Evolutionary conservation across 768 basidiomycete species (phyloP).

Genomic region (Rhizopogon sp.): DNA sequence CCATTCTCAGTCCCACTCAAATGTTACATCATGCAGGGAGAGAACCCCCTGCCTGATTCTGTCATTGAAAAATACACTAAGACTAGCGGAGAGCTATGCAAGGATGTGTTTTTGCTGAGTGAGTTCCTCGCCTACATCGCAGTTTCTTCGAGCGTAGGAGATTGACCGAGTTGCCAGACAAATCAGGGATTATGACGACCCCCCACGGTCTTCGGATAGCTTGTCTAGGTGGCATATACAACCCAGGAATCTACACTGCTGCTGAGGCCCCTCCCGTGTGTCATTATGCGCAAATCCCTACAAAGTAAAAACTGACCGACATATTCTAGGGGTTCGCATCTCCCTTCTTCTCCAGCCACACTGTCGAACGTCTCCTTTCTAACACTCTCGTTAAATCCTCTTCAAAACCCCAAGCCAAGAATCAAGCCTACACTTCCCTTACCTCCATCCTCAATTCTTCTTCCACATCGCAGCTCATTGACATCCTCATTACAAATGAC

Average conservation of each 20-base stretch:
- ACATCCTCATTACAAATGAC: slow-evolving; percentile 77
- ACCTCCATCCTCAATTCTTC: slow-evolving; percentile 62
- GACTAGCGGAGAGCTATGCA: slow-evolving; percentile 74
- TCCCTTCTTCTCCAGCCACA: slow-evolving; percentile 67
- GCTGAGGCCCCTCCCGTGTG: slow-evolving; percentile 61
- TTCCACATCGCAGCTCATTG: slow-evolving; percentile 59
- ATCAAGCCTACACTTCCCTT: slow-evolving; percentile 56
- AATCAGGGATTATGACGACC: slow-evolving; percentile 77
- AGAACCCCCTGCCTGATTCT: slow-evolving; percentile 61
- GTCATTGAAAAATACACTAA: slow-evolving; percentile 74
- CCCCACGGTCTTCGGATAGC: slow-evolving; percentile 79
- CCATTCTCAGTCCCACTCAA: slow-evolving; percentile 68
- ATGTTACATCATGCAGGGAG: slow-evolving; percentile 92
- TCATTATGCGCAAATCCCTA: background rate
- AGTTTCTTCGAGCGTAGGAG: background rate
- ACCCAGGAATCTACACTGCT: slow-evolving; percentile 51
- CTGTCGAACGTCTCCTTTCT: slow-evolving; percentile 65
- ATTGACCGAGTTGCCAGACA: slow-evolving; percentile 43
- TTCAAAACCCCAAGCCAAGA: slow-evolving; percentile 34
- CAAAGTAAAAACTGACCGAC: background rate
- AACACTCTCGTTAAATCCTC: slow-evolving; percentile 55
- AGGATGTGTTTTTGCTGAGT: slow-evolving; percentile 86
- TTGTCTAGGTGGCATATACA: slow-evolving; percentile 77
- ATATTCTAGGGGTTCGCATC: slow-evolving; percentile 62
- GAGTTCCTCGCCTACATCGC: slow-evolving; percentile 23